These are phyloP conservation scores for Panus rudis DNA, from an alignment of 768 basidiomycete genomes.

Conservation along the genomic window DNA sequence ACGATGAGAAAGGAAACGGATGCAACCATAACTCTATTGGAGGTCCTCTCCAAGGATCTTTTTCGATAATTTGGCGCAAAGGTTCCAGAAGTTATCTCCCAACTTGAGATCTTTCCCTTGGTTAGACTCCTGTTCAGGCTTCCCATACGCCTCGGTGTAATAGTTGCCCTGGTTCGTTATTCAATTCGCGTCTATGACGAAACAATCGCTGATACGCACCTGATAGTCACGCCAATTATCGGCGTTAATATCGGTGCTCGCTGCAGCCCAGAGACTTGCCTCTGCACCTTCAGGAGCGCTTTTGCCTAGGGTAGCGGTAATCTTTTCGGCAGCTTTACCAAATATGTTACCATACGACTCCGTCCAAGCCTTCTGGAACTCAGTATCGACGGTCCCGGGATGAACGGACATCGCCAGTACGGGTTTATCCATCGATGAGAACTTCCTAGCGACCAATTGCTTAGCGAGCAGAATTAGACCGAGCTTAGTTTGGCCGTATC, in stretches of 20 bases:
- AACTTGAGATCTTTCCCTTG: slow-evolving; percentile 12
- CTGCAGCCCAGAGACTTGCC: slow-evolving; percentile 24
- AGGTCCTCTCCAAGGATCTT: slow-evolving; percentile 15
- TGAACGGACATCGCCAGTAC: slow-evolving; percentile 23
- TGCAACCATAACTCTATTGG: too few species aligned
- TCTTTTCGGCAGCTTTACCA: slow-evolving; percentile 16
- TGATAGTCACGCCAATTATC: slow-evolving; percentile 23
- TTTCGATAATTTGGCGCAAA: slow-evolving; percentile 13
- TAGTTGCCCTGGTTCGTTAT: slow-evolving; percentile 17
- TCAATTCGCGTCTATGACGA: too few species aligned
- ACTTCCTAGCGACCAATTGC: slow-evolving; percentile 17
- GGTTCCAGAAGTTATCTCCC: slow-evolving; percentile 15
- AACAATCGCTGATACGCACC: slow-evolving; percentile 11
- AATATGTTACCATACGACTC: slow-evolving; percentile 18
- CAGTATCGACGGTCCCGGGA: slow-evolving; percentile 24
- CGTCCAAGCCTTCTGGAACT: slow-evolving; percentile 19
- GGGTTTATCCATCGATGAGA: slow-evolving; percentile 12
- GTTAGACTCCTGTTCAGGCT: slow-evolving; percentile 14
- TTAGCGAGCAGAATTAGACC: slow-evolving; percentile 19
- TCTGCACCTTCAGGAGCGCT: slow-evolving; percentile 25
- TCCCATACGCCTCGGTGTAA: slow-evolving; percentile 17
- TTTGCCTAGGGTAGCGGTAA: slow-evolving; percentile 16
- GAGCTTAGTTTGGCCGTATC: slow-evolving; percentile 22
- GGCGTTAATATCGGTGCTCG: slow-evolving; percentile 20
- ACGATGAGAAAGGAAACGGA: too few species aligned